Evolutionary conservation across 805 yeast species (phyloP), one percentile per base, ranked within the genome.

Genomic region (Danielia oregonensis): DNA sequence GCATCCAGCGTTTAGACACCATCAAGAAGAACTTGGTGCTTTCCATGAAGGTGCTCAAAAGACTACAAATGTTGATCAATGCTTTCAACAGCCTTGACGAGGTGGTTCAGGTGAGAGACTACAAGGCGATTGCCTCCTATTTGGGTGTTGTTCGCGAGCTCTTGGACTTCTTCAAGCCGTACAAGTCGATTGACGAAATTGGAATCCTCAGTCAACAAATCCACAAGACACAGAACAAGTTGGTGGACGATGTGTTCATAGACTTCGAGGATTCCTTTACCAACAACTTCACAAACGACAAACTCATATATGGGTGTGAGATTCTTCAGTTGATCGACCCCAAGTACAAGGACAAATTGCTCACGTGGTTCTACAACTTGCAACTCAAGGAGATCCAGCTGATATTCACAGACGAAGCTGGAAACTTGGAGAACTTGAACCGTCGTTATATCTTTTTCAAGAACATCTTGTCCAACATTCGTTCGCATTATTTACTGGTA

Each of bases 351-450:
- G 76, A 75, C 32, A 76, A 79, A 49, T 66, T 91, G 30, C 59
- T 78, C 6, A 75, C 71, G 30, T 86, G 94, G 91, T 86, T 83
- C 56, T 74, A 84, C 40, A 76, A 74, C 36, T 68, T 68, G 19
- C 79, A 82, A 42, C 65, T 93, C 34, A 74, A 74, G 49, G 97
- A 91, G 49, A 78, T 91, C 28, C 72, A 72, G 23, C 63, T 76
- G 15, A 86, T 93, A 8, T 93, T 93, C 61, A 70, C 78, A 10
- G 97, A 88, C 48, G 98, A 93, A 59, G 98, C 98, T 0, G 97
- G 97, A 1, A 82, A 94, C 4, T 63, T 93, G 40, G 98, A 93
- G 39, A 93, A 93, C 57, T 61, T 93, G 33, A 72, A 78, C 19
- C 67, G 97, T 46, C 67, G 98, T 31, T 93, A 78, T 55, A 74